Evolutionary conservation across 257 asterid genomes (phyloP).

Genomic region (Paulownia fortunei): DNA sequence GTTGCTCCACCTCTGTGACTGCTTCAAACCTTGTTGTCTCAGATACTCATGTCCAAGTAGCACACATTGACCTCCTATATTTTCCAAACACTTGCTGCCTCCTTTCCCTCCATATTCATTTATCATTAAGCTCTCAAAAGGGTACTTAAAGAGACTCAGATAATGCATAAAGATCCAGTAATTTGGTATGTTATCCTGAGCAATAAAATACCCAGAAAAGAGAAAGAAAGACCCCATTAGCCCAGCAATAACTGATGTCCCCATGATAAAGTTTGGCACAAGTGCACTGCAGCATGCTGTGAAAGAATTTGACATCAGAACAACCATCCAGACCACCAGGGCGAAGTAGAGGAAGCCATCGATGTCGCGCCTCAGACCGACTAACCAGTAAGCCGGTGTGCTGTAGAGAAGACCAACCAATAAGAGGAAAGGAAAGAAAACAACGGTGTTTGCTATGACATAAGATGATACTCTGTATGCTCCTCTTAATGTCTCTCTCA

Average conservation of each 20-base stretch:
- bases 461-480: conserved; percentile 87
- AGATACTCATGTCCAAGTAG: conserved; percentile 59
- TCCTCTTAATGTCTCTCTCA: conserved; percentile 73
- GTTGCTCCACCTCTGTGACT: conserved; percentile 72
- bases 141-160: conserved; percentile 84
- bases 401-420: conserved; percentile 63
- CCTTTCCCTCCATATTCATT: conserved; percentile 84
- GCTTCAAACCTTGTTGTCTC: conserved; percentile 61
- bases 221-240: conserved; percentile 91
- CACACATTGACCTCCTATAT: conserved; percentile 52
- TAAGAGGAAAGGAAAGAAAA: conserved; percentile 72
- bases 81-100: conserved; percentile 58
- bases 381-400: conserved; percentile 77
- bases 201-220: conserved; percentile 84
- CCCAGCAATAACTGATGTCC: conserved; percentile 82
- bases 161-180: conserved; percentile 94
- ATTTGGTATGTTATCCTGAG: conserved; percentile 59
- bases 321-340: conserved; percentile 71
- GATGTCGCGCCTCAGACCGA: conserved; percentile 61
- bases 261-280: conserved; percentile 90
- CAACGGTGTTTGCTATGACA: conserved; percentile 72
- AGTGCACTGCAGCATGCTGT: conserved; percentile 88
- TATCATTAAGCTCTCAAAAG: conserved; percentile 77
- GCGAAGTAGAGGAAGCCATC: conserved; percentile 77
- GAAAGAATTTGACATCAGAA: conserved; percentile 80